These are phyloP conservation scores for Cenchrus americanus DNA, from an alignment of 176 grass and related monocot species.

Conservation along the genomic window DNA sequence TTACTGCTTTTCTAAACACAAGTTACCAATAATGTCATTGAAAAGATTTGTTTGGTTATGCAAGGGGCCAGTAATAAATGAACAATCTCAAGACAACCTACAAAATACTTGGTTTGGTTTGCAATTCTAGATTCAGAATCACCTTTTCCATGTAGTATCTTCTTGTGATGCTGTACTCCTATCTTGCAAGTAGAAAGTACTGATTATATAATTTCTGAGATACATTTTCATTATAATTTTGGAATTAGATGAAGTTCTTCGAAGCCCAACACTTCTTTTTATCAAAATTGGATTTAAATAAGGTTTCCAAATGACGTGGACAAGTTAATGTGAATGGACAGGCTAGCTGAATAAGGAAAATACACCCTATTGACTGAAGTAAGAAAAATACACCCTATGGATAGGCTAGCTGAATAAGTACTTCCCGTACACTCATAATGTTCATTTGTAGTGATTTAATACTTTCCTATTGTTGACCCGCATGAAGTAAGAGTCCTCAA, in stretches of 20 bases:
- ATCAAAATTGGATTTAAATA: not conserved
- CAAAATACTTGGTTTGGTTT: constrained; percentile 14
- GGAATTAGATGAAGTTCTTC: not conserved
- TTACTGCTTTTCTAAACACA: too few relatives aligned
- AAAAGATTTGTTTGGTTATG: not conserved
- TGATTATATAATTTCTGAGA: too few relatives aligned
- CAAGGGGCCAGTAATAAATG: not conserved
- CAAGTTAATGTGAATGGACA: not conserved
- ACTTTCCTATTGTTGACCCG: too few relatives aligned
- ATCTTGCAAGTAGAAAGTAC: too few relatives aligned
- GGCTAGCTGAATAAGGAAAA: not conserved
- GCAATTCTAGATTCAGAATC: not conserved
- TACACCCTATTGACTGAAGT: not conserved
- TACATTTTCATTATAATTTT: not conserved
- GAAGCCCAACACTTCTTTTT: not conserved
- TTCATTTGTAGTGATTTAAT: too few relatives aligned
- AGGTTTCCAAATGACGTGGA: not conserved
- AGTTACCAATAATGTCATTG: too few relatives aligned
- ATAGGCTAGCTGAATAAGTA: too few relatives aligned
- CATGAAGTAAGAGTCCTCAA: too few relatives aligned
- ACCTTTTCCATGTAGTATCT: not conserved
- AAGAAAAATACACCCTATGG: too few relatives aligned
- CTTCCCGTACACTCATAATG: too few relatives aligned
- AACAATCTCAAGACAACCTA: not conserved
- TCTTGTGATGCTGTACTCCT: too few relatives aligned